Evolutionary conservation across 1,284 basidiomycete species (phyloP).

Genomic region (Afroboletus lepidellus): DNA sequence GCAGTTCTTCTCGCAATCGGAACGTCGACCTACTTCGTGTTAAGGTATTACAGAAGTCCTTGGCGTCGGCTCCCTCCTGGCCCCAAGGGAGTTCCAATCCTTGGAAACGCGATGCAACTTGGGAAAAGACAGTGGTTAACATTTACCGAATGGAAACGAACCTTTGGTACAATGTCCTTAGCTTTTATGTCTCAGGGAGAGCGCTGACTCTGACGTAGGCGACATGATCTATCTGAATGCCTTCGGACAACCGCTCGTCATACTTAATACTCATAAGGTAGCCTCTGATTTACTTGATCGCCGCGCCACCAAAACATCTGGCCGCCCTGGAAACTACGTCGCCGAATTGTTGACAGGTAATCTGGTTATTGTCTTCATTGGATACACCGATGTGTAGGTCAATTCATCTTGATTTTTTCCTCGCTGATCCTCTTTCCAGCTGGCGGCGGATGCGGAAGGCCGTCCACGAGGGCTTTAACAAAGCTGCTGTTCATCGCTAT

Average conservation of each 20-base stretch:
- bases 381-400: neutral
- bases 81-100: neutral
- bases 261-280: neutral
- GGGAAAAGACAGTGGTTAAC: neutral
- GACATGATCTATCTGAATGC: neutral
- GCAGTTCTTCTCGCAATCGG: neutral
- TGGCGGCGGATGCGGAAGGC: neutral
- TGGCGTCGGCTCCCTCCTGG: neutral
- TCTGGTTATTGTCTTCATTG: neutral
- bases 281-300: neutral
- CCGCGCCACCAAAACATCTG: neutral
- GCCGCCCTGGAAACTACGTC: neutral
- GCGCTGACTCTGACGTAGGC: neutral
- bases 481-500: neutral
- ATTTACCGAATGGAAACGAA: constrained; percentile 1
- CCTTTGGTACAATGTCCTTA: neutral
- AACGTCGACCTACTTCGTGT: neutral
- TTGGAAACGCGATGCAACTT: constrained; percentile 1
- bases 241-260: neutral
- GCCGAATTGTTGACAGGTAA: neutral
- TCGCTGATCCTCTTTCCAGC: neutral
- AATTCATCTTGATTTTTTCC: neutral
- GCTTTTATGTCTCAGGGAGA: neutral
- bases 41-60: neutral
- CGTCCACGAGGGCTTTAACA: neutral